Conservation (phyloP, 306 rosid genomes). For the Rubus idaeus region DNA sequence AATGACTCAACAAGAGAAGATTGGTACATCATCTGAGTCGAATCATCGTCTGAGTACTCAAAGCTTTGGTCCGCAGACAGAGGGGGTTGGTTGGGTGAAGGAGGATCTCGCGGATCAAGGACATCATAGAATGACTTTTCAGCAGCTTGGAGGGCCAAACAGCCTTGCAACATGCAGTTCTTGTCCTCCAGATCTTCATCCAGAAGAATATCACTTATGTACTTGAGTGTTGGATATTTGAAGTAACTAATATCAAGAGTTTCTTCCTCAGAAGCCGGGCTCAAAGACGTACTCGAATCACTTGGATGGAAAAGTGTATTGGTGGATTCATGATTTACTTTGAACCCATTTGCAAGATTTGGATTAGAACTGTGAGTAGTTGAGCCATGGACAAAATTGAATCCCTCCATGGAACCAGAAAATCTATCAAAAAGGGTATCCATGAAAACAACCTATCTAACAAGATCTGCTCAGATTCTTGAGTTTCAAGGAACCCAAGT, state of each 20-base stretch:
- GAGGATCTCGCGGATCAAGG: constrained; percentile 26
- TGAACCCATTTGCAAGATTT: constrained; percentile 26
- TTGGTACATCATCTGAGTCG: constrained; percentile 1
- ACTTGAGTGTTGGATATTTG: constrained; percentile 32
- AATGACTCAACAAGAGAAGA: constrained; percentile 30
- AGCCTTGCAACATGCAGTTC: constrained; percentile 18
- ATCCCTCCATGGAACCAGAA: constrained; percentile 31
- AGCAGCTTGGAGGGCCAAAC: constrained; percentile 36
- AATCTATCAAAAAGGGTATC: constrained; percentile 28
- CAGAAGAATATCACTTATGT: constrained; percentile 31
- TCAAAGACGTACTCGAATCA: constrained; percentile 19
- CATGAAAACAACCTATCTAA: not conserved
- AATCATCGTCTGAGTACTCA: constrained; percentile 18
- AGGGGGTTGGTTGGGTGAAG: not conserved
- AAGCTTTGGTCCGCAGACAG: not conserved
- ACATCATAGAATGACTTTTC: constrained; percentile 35
- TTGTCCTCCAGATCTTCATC: constrained; percentile 26
- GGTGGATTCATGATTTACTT: constrained; percentile 25
- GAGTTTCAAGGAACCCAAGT: not conserved
- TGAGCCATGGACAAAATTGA: constrained; percentile 34
- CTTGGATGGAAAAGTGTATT: constrained; percentile 24
- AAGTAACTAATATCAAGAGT: constrained; percentile 15
- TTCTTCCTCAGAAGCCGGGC: constrained; percentile 33
- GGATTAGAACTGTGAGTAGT: constrained; percentile 24
- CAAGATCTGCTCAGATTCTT: not conserved